These are phyloP conservation scores for Nakazawaea populi DNA, from an alignment of 805 yeast genomes.

Conservation along the genomic window DNA sequence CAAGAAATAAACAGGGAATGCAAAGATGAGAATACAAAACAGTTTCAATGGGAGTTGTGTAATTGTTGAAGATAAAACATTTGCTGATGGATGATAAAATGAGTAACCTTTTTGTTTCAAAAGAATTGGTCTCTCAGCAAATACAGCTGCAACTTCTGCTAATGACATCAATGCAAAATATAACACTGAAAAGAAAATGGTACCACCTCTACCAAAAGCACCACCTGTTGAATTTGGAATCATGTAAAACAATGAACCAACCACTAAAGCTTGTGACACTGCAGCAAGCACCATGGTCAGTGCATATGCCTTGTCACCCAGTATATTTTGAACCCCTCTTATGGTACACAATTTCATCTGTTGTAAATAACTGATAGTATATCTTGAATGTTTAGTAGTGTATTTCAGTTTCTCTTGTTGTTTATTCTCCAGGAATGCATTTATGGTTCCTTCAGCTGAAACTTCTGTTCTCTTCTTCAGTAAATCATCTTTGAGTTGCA, in stretches of 20 bases:
- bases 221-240: conserved; percentile 45
- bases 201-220: conserved; percentile 62
- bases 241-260: conserved; percentile 58
- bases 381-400: conserved; percentile 33
- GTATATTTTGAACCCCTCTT: conserved; percentile 49
- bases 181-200: conserved; percentile 52
- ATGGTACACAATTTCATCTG: conserved; percentile 44
- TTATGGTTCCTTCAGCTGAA: conserved; percentile 27
- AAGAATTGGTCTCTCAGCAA: conserved; percentile 52
- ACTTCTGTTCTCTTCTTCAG: conserved; percentile 10
- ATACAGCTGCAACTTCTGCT: conserved; percentile 39
- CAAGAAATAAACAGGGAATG: conserved; percentile 52
- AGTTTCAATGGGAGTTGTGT: conserved; percentile 62
- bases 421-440: conserved; percentile 28
- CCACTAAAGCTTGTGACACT: conserved; percentile 50
- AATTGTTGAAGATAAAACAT: conserved; percentile 56
- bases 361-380: conserved; percentile 34
- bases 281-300: conserved; percentile 40
- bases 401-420: conserved; percentile 31
- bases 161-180: conserved; percentile 44
- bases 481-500: conserved; percentile 28
- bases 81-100: conserved; percentile 69
- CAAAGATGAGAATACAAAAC: conserved; percentile 36
- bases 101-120: conserved; percentile 69
- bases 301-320: conserved; percentile 51